A percentile compares a stretch with the other conserved stretches of the same genome.
phyloP scores from a whole-genome alignment of 768 basidiomycete genomes.

The Harrya chromipes region DNA sequence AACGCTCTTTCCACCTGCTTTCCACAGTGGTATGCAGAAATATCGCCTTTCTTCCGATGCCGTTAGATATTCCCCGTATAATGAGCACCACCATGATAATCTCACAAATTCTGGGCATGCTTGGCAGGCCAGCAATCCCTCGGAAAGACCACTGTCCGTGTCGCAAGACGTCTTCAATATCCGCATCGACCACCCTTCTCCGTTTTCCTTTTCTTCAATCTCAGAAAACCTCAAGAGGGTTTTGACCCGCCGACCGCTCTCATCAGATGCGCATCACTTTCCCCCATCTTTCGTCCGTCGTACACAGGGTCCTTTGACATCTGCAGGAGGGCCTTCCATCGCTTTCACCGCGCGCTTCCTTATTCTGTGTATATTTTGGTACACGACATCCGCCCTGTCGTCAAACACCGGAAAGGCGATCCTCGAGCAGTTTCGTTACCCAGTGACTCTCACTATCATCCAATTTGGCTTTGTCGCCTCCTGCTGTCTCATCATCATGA shows the following conservation, averaged over 20 bases:
- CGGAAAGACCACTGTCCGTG: constrained; percentile 7
- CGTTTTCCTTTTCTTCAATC: constrained; percentile 10
- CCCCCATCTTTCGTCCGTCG: constrained; percentile 28
- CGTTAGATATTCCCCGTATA: constrained; percentile 16
- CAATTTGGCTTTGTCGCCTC: constrained; percentile 94
- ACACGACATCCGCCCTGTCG: constrained; percentile 86
- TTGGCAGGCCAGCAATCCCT: constrained; percentile 25
- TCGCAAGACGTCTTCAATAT: constrained; percentile 7
- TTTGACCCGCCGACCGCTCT: constrained; percentile 16
- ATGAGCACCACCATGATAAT: constrained; percentile 18
- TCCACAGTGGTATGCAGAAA: constrained; percentile 24
- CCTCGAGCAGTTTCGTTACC: constrained; percentile 88
- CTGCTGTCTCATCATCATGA: constrained; percentile 85
- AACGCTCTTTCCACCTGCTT: background rate
- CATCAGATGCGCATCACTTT: constrained; percentile 12
- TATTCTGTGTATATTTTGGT: constrained; percentile 87
- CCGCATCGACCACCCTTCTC: constrained; percentile 2
- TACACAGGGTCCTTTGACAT: constrained; percentile 16
- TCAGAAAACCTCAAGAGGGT: constrained; percentile 15
- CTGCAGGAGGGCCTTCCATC: constrained; percentile 15
- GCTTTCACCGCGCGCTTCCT: constrained; percentile 55
- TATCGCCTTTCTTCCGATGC: constrained; percentile 4
- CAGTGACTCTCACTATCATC: constrained; percentile 94
- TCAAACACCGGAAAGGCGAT: constrained; percentile 97
- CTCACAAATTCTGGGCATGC: constrained; percentile 10